Evolutionary conservation across 2,329 filamentous ascomycete species (phyloP).

Genomic region (Cercospora zeina): DNA sequence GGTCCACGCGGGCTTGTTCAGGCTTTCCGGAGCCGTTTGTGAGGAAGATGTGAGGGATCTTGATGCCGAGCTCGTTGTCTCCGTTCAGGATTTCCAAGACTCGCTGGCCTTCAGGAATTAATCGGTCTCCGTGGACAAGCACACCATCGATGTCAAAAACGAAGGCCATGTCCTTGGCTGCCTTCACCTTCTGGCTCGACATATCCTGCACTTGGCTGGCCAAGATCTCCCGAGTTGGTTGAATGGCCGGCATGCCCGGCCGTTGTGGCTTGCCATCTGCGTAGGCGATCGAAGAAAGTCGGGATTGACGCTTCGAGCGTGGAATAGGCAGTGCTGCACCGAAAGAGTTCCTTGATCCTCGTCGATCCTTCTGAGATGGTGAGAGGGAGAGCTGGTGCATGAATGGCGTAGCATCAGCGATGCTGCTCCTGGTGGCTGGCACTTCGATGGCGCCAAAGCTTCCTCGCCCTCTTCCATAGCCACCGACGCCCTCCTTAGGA

Average conservation of each 20-base stretch:
- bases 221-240: slow-evolving; percentile 66
- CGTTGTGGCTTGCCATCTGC: slow-evolving; percentile 50
- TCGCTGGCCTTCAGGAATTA: slow-evolving; percentile 67
- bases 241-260: slow-evolving; percentile 60
- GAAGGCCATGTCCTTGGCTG: slow-evolving; percentile 78
- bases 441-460: slow-evolving; percentile 61
- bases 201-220: slow-evolving; percentile 70
- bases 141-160: slow-evolving; percentile 79
- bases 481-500: slow-evolving; percentile 24
- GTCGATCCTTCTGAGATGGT: slow-evolving; percentile 66
- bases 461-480: slow-evolving; percentile 32
- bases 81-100: slow-evolving; percentile 71
- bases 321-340: slow-evolving; percentile 72
- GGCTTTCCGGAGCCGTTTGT: slow-evolving; percentile 75
- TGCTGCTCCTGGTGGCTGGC: slow-evolving; percentile 66
- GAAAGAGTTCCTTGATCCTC: slow-evolving; percentile 73
- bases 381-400: slow-evolving; percentile 72
- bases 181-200: slow-evolving; percentile 63
- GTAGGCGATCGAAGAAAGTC: slow-evolving; percentile 63
- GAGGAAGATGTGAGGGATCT: slow-evolving; percentile 72
- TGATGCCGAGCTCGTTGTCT: slow-evolving; percentile 75
- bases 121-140: slow-evolving; percentile 68
- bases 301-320: slow-evolving; percentile 66
- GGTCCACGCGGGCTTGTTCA: slow-evolving; percentile 63
- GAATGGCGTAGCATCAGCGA: slow-evolving; percentile 66